Evolutionary conservation across 2,329 filamentous ascomycete species (phyloP).

Genomic region (Phaeosphaeria sp.): DNA sequence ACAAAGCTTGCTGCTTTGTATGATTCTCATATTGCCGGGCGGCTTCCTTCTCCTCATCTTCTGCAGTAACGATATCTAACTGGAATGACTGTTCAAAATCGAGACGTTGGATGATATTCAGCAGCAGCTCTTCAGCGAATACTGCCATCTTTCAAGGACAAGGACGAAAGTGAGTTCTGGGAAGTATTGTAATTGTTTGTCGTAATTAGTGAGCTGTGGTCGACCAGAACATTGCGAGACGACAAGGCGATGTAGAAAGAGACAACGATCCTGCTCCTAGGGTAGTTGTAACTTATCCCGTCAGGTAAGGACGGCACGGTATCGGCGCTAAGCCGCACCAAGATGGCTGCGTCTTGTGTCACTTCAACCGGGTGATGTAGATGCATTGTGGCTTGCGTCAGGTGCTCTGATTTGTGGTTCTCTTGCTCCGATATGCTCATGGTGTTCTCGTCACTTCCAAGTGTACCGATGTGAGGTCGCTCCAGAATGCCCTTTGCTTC

Average conservation of each 20-base stretch:
- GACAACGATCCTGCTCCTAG: too few relatives aligned
- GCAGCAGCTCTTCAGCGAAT: constrained; percentile 29
- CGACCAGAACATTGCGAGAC: too few relatives aligned
- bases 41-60: constrained; percentile 18
- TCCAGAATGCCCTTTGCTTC: neutral
- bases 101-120: constrained; percentile 22
- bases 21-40: constrained; percentile 33
- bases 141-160: too few relatives aligned
- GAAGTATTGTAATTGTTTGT: too few relatives aligned
- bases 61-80: constrained; percentile 28
- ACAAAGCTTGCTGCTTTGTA: constrained; percentile 17
- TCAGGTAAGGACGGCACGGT: constrained; percentile 3
- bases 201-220: too few relatives aligned
- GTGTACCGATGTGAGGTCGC: neutral
- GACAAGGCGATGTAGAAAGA: too few relatives aligned
- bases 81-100: constrained; percentile 26
- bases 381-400: neutral
- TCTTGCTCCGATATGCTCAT: neutral
- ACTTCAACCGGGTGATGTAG: neutral
- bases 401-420: neutral
- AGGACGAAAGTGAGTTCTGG: too few relatives aligned
- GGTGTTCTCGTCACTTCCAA: neutral
- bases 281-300: too few relatives aligned
- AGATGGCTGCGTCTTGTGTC: neutral
- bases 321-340: too few relatives aligned